These are phyloP conservation scores for Collybiopsis luxurians DNA, from an alignment of 768 basidiomycete genomes.

Conservation along the genomic window DNA sequence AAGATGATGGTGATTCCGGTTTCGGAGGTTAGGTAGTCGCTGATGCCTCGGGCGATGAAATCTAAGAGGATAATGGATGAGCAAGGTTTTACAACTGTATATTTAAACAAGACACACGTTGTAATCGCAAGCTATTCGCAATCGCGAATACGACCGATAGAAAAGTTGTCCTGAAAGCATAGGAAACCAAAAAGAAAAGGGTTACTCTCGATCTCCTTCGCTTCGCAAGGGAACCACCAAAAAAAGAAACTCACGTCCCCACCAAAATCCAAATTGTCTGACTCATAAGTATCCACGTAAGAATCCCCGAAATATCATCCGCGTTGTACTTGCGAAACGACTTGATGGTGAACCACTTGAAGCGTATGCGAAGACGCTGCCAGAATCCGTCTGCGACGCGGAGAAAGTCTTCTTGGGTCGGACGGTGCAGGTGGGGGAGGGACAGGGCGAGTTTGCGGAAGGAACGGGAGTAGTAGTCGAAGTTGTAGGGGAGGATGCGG, in stretches of 20 bases:
- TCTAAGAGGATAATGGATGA: slow-evolving; percentile 38
- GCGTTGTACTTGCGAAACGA: slow-evolving; percentile 94
- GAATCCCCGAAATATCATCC: slow-evolving; percentile 95
- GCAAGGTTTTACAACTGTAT: slow-evolving; percentile 1
- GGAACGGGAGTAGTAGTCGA: slow-evolving; percentile 77
- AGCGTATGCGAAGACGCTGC: slow-evolving; percentile 84
- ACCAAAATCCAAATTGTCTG: slow-evolving; percentile 95
- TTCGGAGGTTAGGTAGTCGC: slow-evolving; percentile 89
- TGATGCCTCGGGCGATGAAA: slow-evolving; percentile 83
- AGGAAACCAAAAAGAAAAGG: too few relatives aligned
- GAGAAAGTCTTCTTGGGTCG: slow-evolving; percentile 87
- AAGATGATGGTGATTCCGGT: slow-evolving; percentile 95
- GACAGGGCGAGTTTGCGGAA: slow-evolving; percentile 77
- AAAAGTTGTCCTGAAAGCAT: slow-evolving; percentile 94
- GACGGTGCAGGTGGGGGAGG: slow-evolving; percentile 73
- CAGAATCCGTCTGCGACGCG: slow-evolving; percentile 87
- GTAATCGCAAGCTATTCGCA: slow-evolving; percentile 81
- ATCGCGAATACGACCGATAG: slow-evolving; percentile 91
- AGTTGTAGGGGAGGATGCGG: slow-evolving; percentile 30
- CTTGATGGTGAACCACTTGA: slow-evolving; percentile 96
- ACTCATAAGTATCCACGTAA: slow-evolving; percentile 95
- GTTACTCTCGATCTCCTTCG: not conserved
- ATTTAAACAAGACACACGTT: slow-evolving; percentile 48
- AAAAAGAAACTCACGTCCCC: slow-evolving; percentile 67
- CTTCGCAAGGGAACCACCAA: not conserved